phyloP scores from a whole-genome alignment of 306 rosid species.

The Begonia fuchsioides region DNA sequence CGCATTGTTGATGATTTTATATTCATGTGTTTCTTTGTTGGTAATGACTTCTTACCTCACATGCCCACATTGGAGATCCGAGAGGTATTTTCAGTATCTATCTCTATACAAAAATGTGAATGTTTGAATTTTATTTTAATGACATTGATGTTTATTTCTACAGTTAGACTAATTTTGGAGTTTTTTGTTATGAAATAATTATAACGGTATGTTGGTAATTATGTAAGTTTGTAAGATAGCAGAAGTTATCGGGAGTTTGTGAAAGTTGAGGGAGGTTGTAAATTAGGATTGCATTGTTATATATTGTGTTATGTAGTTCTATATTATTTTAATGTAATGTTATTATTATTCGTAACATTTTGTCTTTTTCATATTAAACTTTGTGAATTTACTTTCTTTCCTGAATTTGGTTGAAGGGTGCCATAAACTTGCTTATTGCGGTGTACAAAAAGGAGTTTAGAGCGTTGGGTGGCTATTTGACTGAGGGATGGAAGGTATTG shows the following conservation, averaged over 20 bases:
- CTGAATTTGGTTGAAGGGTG: constrained; percentile 37
- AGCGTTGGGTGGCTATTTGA: constrained; percentile 73
- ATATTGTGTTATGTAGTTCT: too few species aligned
- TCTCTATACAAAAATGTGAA: too few species aligned
- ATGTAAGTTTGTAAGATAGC: too few species aligned
- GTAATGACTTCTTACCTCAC: constrained; percentile 96
- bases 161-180: background rate
- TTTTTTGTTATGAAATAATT: too few species aligned
- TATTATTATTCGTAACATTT: too few species aligned
- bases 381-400: background rate
- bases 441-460: constrained; percentile 83
- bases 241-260: too few species aligned
- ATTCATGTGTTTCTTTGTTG: constrained; percentile 90
- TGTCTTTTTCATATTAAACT: background rate
- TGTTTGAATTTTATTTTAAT: too few species aligned
- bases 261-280: too few species aligned
- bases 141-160: too few species aligned
- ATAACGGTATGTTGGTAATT: too few species aligned
- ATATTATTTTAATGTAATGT: too few species aligned
- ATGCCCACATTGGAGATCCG: constrained; percentile 98
- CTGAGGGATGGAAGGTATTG: constrained; percentile 77
- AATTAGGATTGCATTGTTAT: too few species aligned
- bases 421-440: constrained; percentile 76
- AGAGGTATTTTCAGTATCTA: constrained; percentile 59
- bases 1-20: constrained; percentile 89